Base-by-base conservation (phyloP, 305 asterid genomes). In the Plantago coronopus region DNA sequence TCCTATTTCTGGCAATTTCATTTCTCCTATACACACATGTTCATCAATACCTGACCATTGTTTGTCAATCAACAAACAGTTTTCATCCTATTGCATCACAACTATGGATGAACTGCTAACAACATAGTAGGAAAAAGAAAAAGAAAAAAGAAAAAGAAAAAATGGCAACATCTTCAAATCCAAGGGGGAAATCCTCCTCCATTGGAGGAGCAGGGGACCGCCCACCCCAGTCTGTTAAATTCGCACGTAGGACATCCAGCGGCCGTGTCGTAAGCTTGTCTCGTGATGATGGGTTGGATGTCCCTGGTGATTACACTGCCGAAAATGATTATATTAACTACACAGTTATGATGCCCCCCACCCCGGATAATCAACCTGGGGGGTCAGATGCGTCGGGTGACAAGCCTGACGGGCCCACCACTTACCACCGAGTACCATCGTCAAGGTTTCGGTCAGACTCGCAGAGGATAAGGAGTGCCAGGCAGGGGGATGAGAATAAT, bases 331-430 rank as follows among this genome's bases (percentile, higher is more conserved):
- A 72, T 62, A 79, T 69, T 0, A 86, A 82, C 61, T 91, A 86
- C 74, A 88, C 98, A 1, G 98, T 91, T n/a, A 72, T 83, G 67
- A 84, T 91, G 96, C 98, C 98, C 0, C 86, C 98, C 10, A 91
- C 98, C 13, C 98, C 98, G 0, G 98, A 91, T 58, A 86, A 91
- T 37, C 93, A 84, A 65, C 97, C 95, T 14, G 95, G 85, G 2
- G 89, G 54, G 15, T 7, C 66, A 12, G 37, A 15, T 2, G 61
- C 77, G 3, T 22, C 79, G 0, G 93, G 80, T 0, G 95, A 85
- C 74, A 85, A 87, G 73, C 93, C 91, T 14, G 95, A 85, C 9
- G 97, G 96, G 11, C 88, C 91, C 4, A 72, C 70, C 44, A 57
- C 75, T 0, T 77, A 58, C 48, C 83, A 58, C 48, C 83, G 72